Base-by-base conservation (phyloP, 495 filamentous ascomycete genomes). In the Parathielavia hyrcaniae region DNA sequence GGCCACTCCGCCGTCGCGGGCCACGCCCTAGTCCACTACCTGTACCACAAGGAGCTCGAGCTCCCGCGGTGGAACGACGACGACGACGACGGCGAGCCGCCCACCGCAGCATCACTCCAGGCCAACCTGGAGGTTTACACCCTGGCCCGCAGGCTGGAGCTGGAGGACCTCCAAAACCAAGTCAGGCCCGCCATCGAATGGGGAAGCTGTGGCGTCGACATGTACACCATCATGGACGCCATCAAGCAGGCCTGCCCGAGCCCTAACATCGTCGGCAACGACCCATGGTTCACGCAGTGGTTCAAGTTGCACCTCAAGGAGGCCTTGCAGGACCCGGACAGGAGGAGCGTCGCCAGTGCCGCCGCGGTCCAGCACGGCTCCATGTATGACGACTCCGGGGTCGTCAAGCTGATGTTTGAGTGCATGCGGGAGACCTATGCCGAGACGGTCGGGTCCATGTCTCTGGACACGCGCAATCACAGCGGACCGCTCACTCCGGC, bases 21-120 rank as follows among this genome's bases (percentile, higher is more conserved):
- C 35, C 69, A 73, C 26, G 64, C 69, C 14, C 16, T 73, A 19
- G 60, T 70, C 7, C 47, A 68, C 12, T 68, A 64, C 32, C 50
- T 73, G n/a, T 68, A 64, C 46, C 64, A 61, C 0, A 55, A 58
- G 11, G 32, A 9, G 0, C 52, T 58, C 22, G 36, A 46, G 0
- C 14, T 43, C 1, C 46, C 55, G 8, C 34, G 32, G n/a, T 40
- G 46, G 48, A n/a, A n/a, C n/a, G n/a, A n/a, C n/a, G n/a, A n/a
- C n/a, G n/a, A n/a, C n/a, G n/a, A n/a, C n/a, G n/a, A n/a, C n/a
- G n/a, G n/a, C n/a, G n/a, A n/a, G n/a, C n/a, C n/a, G n/a, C n/a
- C n/a, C n/a, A n/a, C n/a, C n/a, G n/a, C n/a, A n/a, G n/a, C n/a
- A n/a, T n/a, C n/a, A n/a, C 56, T 66, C 20, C 54, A 50, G 35